Conservation (phyloP, 768 basidiomycete species). For the Boletus fagicola region DNA sequence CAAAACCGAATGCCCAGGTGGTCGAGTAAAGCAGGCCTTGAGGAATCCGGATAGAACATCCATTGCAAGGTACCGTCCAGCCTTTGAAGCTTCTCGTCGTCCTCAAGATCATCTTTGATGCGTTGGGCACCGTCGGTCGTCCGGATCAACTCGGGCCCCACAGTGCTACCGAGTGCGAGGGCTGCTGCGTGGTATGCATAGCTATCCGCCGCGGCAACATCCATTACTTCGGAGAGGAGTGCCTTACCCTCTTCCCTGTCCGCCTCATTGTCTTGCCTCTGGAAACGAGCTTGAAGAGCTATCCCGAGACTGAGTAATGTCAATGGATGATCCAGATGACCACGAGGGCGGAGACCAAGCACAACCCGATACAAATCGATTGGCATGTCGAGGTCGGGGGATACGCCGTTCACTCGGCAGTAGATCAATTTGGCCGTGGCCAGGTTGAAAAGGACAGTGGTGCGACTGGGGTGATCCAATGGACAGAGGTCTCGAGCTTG, state of each 20-base stretch:
- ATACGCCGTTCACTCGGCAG: neutral
- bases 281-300: neutral
- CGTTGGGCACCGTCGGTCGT: neutral
- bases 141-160: neutral
- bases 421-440: neutral
- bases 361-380: neutral
- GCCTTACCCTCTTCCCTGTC: neutral
- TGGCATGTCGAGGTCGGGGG: neutral
- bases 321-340: neutral
- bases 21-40: neutral
- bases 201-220: neutral
- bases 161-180: neutral
- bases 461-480: neutral
- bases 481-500: neutral
- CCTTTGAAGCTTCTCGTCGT: neutral
- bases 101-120: neutral
- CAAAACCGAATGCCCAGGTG: neutral
- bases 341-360: neutral
- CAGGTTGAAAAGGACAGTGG: neutral
- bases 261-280: neutral
- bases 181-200: neutral
- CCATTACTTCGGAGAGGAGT: neutral
- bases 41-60: neutral
- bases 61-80: neutral
- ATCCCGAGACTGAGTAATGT: neutral